Conservation (phyloP, 768 basidiomycete species). For the Hortiboletus flavorubellus region DNA sequence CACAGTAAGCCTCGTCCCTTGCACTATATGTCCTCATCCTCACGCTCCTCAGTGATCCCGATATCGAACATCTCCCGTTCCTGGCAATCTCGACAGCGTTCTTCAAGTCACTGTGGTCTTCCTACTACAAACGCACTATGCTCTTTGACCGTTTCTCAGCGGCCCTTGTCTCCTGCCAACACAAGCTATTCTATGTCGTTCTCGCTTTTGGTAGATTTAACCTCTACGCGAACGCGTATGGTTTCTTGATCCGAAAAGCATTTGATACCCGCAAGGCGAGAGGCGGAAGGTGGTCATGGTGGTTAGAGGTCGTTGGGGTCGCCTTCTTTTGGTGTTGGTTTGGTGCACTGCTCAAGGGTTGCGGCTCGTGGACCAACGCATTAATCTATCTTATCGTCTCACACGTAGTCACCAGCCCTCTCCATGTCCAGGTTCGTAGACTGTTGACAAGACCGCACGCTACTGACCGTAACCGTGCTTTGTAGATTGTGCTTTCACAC, state of each 20-base stretch:
- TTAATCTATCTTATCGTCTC: conserved; percentile 79
- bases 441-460: not conserved
- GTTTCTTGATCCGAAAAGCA: conserved; percentile 62
- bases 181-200: conserved; percentile 89
- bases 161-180: conserved; percentile 72
- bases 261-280: conserved; percentile 59
- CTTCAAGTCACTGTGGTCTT: conserved; percentile 83
- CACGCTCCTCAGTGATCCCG: conserved; percentile 58
- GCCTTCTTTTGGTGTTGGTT: conserved; percentile 92
- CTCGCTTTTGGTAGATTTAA: conserved; percentile 93
- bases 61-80: conserved; percentile 89
- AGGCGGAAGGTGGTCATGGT: conserved; percentile 77
- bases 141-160: conserved; percentile 68
- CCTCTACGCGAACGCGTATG: conserved; percentile 86
- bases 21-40: conserved; percentile 1
- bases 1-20: conserved; percentile 60
- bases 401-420: conserved; percentile 81
- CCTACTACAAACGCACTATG: conserved; percentile 91
- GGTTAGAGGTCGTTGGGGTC: conserved; percentile 71
- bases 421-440: conserved; percentile 83
- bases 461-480: conserved; percentile 5
- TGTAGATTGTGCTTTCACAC: conserved; percentile 92
- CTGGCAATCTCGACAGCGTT: conserved; percentile 90
- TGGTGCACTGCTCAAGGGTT: conserved; percentile 60
- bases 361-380: conserved; percentile 67